Conservation (phyloP, 441 rosid species). For the Adansonia gregorii region DNA sequence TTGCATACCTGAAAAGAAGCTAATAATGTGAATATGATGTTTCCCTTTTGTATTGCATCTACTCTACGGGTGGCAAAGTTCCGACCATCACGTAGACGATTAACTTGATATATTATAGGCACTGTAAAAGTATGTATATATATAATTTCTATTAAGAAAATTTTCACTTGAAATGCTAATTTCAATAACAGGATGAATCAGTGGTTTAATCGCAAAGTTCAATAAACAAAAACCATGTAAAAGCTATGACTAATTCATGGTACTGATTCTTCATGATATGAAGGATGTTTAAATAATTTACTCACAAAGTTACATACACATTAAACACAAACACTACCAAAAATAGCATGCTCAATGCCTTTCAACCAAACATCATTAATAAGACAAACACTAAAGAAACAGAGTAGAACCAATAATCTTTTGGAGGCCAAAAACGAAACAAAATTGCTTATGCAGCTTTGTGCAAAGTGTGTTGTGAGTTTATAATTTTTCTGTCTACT, state of each 20-base stretch:
- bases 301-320: neutral
- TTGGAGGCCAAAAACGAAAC: constrained; percentile 5
- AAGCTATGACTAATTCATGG: neutral
- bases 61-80: constrained; percentile 91
- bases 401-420: neutral
- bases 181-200: neutral
- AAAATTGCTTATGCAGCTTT: constrained; percentile 6
- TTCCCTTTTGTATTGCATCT: constrained; percentile 90
- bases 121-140: constrained; percentile 48
- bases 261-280: neutral
- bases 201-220: constrained; percentile 12
- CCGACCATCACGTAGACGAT: constrained; percentile 88
- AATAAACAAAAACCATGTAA: neutral
- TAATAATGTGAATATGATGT: constrained; percentile 66
- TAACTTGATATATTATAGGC: constrained; percentile 79
- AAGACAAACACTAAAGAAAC: constrained; percentile 16
- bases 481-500: neutral
- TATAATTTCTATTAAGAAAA: neutral
- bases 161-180: constrained; percentile 14
- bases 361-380: neutral
- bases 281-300: neutral
- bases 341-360: neutral
- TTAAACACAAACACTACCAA: constrained; percentile 10
- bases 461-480: neutral
- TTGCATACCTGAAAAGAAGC: constrained; percentile 86